A percentile compares a stretch with the other conserved stretches of the same genome.
These are phyloP conservation scores for Salix koriyanagi DNA, from an alignment of 345 rosid species.

Conservation along the genomic window DNA sequence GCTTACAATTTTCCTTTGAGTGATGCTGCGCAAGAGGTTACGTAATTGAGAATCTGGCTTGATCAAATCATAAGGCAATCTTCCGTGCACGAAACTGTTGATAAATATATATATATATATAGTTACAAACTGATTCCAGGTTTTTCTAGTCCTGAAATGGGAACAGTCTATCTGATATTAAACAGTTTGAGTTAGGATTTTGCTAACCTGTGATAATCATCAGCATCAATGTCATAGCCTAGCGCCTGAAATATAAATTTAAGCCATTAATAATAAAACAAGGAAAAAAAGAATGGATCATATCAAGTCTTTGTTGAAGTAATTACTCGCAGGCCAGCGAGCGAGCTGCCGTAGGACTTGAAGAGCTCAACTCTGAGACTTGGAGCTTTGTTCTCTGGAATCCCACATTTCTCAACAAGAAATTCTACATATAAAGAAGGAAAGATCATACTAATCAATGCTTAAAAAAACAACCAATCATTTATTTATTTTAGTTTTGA, in stretches of 20 bases:
- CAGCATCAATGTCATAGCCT: constrained; percentile 71
- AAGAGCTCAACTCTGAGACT: constrained; percentile 69
- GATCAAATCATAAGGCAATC: constrained; percentile 77
- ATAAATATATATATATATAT: neutral
- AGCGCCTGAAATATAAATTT: constrained; percentile 42
- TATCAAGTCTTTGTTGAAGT: neutral
- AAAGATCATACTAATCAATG: neutral
- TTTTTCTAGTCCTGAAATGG: neutral
- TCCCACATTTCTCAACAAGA: constrained; percentile 70
- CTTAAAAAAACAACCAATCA: neutral
- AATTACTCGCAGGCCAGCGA: constrained; percentile 82
- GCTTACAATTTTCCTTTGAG: constrained; percentile 70
- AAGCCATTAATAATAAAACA: neutral
- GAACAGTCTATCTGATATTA: neutral
- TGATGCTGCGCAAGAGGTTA: constrained; percentile 54
- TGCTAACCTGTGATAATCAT: constrained; percentile 78
- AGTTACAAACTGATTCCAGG: neutral
- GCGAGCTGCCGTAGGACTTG: constrained; percentile 84
- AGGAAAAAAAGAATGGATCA: neutral
- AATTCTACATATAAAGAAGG: constrained; percentile 38
- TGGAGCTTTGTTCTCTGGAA: constrained; percentile 52
- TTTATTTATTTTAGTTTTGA: neutral
- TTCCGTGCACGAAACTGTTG: constrained; percentile 87
- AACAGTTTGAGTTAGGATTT: neutral
- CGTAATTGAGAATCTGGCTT: constrained; percentile 59